Percentiles rank a stretch among this genome's conserved stretches.
Conservation (phyloP, 495 filamentous ascomycete species). For the Xylaria palmicola region DNA sequence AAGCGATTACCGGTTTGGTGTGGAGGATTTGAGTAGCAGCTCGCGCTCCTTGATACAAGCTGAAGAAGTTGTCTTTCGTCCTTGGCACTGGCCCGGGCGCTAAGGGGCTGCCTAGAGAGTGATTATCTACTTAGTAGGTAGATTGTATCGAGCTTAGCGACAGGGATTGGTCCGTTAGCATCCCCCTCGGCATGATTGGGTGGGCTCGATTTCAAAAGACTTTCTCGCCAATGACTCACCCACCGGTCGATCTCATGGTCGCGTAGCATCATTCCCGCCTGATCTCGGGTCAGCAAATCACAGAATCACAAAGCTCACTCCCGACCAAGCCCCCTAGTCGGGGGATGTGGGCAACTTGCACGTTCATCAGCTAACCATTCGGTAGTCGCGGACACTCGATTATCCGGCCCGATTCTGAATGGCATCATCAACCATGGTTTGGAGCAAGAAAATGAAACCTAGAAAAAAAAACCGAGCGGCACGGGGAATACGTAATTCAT, state of each 20-base stretch:
- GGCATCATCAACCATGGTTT: conserved; percentile 6
- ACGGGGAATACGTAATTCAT: background rate
- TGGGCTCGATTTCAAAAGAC: background rate
- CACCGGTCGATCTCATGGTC: conserved; percentile 12
- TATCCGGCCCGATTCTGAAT: conserved; percentile 2
- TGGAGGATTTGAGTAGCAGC: background rate
- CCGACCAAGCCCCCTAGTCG: background rate
- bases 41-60: conserved; percentile 4
- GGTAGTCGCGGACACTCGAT: background rate
- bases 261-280: conserved; percentile 10
- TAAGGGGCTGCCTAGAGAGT: conserved; percentile 20
- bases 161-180: conserved; percentile 16
- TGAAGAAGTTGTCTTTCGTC: background rate
- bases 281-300: conserved; percentile 30
- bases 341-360: conserved; percentile 6
- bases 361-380: conserved; percentile 11
- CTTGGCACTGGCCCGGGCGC: conserved; percentile 3
- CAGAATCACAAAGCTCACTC: conserved; percentile 6
- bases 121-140: too few species aligned
- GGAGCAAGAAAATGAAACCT: too few species aligned
- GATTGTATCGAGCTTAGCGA: too few species aligned
- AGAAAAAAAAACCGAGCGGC: background rate
- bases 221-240: conserved; percentile 30
- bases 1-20: too few species aligned
- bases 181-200: conserved; percentile 9